Conservation (phyloP, 2,329 filamentous ascomycete species). For the Teratosphaeria viscida region DNA sequence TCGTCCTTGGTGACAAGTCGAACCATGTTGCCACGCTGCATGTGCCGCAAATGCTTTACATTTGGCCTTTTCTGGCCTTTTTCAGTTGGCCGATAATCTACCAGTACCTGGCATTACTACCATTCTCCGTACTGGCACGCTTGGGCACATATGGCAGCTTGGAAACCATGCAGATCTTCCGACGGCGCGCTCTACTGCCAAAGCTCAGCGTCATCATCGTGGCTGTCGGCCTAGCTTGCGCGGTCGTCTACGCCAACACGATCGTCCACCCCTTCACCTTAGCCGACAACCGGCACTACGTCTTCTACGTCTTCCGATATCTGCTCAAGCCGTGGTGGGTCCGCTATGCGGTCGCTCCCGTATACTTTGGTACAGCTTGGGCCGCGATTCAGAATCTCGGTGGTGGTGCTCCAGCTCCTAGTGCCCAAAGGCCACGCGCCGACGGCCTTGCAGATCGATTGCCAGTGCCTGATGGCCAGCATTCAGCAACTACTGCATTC, state of each 20-base stretch:
- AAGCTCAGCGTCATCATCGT: slow-evolving; percentile 26
- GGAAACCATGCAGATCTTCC: slow-evolving; percentile 25
- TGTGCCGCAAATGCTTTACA: slow-evolving; percentile 84
- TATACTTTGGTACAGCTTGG: slow-evolving; percentile 64
- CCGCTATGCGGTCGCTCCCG: slow-evolving; percentile 45
- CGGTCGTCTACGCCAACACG: slow-evolving; percentile 68
- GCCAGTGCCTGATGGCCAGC: slow-evolving; percentile 14
- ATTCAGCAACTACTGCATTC: slow-evolving; percentile 36
- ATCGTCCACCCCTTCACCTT: slow-evolving; percentile 92
- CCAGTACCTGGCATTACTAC: slow-evolving; percentile 37
- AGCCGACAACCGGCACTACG: slow-evolving; percentile 92
- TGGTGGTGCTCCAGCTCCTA: slow-evolving; percentile 27
- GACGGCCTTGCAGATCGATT: not conserved
- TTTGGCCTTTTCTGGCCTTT: slow-evolving; percentile 82
- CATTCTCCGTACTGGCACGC: slow-evolving; percentile 15
- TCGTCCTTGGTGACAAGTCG: slow-evolving; percentile 89
- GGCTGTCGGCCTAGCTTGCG: slow-evolving; percentile 33
- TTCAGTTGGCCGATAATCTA: slow-evolving; percentile 75
- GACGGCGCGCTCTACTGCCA: slow-evolving; percentile 26
- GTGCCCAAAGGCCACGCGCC: not conserved
- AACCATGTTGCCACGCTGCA: slow-evolving; percentile 89
- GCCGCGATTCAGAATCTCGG: slow-evolving; percentile 52
- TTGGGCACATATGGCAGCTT: slow-evolving; percentile 16
- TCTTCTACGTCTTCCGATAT: slow-evolving; percentile 89
- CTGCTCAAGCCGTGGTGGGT: slow-evolving; percentile 45